phyloP scores from a whole-genome alignment of 495 filamentous ascomycete species.

The Pseudotulostoma volvatum region DNA sequence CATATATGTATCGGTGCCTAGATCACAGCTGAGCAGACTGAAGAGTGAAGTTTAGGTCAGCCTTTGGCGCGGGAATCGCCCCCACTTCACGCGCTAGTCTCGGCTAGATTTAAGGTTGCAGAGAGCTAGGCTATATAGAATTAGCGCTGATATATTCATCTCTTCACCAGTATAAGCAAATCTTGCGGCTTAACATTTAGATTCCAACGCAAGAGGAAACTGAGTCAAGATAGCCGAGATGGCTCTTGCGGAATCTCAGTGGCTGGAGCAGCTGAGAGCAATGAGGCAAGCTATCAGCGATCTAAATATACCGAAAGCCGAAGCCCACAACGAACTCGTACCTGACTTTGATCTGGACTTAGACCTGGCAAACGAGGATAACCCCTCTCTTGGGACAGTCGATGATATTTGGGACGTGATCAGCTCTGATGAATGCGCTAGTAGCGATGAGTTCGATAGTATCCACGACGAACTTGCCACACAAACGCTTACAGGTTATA shows the following conservation, averaged over 20 bases:
- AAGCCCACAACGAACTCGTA: conserved; percentile 19
- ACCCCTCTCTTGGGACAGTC: conserved; percentile 41
- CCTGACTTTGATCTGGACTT: conserved; percentile 44
- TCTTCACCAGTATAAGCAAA: no score
- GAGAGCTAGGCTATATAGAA: no score
- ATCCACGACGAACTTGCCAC: conserved; percentile 11
- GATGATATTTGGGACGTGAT: conserved; percentile 88
- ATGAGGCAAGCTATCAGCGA: conserved; percentile 62
- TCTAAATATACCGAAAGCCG: conserved; percentile 39
- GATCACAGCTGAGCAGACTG: no score
- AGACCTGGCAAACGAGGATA: conserved; percentile 44
- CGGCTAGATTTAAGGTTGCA: not conserved
- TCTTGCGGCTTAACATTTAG: no score
- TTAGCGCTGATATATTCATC: no score
- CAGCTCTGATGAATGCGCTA: conserved; percentile 50
- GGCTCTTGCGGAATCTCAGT: conserved; percentile 39
- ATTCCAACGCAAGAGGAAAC: no score
- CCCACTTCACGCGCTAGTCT: no score
- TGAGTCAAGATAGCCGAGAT: conserved; percentile 23
- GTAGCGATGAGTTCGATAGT: conserved; percentile 30
- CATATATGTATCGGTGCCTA: no score
- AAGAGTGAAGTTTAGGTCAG: no score
- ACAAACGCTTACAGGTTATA: conserved; percentile 14
- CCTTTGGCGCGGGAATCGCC: no score
- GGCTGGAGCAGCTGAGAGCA: conserved; percentile 50